These are phyloP conservation scores for Moricandia moricandioides DNA, from an alignment of 345 rosid species.

Conservation along the genomic window DNA sequence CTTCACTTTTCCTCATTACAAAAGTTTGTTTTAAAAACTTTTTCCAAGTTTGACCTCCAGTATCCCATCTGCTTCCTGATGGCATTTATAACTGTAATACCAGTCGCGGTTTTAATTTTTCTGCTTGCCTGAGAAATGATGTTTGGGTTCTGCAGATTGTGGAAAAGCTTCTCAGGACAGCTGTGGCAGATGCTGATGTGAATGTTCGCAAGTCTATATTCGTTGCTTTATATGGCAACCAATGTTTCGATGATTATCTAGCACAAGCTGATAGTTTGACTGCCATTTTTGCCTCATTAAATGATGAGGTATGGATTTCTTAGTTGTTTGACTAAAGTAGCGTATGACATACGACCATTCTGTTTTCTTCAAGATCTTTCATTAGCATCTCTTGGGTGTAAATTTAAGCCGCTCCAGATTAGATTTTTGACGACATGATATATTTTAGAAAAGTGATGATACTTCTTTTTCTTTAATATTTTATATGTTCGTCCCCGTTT, in stretches of 20 bases:
- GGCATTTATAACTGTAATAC: slow-evolving; percentile 4
- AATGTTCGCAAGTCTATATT: slow-evolving; percentile 89
- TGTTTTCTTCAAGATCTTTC: not conserved
- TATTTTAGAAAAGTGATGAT: slow-evolving; percentile 1
- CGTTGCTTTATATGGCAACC: slow-evolving; percentile 66
- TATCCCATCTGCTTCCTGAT: not conserved
- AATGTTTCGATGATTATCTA: slow-evolving; percentile 86
- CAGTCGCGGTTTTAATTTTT: slow-evolving; percentile 18
- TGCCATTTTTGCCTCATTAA: slow-evolving; percentile 95
- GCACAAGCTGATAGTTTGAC: slow-evolving; percentile 97
- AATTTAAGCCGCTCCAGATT: not conserved
- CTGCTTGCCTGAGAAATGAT: slow-evolving; percentile 34
- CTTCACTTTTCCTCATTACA: not conserved
- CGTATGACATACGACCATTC: slow-evolving; percentile 6
- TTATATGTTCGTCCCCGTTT: not conserved
- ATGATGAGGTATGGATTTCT: slow-evolving; percentile 76
- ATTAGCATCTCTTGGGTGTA: slow-evolving; percentile 13
- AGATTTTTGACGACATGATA: slow-evolving; percentile 3
- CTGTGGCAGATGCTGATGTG: slow-evolving; percentile 96
- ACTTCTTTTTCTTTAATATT: not conserved
- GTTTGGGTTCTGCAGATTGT: slow-evolving; percentile 68
- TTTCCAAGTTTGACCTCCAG: slow-evolving; percentile 11
- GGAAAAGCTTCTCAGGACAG: slow-evolving; percentile 94
- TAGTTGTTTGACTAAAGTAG: slow-evolving; percentile 14
- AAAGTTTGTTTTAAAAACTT: not conserved